Base-by-base conservation (phyloP, 495 filamentous ascomycete genomes). In the Penicillium cinerascens region DNA sequence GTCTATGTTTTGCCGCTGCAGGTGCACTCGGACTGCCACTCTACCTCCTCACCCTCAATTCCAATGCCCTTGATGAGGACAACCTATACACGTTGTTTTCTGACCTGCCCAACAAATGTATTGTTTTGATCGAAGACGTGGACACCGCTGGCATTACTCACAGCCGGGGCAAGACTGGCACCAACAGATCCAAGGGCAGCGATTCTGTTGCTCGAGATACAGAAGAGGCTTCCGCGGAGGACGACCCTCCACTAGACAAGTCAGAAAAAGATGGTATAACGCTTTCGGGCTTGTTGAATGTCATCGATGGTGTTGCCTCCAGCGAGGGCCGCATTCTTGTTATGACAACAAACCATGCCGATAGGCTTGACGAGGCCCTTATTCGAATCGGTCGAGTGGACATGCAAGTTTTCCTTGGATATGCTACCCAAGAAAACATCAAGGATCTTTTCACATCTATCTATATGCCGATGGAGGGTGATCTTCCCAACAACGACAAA, bases 311-410 rank as follows among this genome's bases (percentile, higher is more conserved):
- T 15, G 86, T 91, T n/a, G 84, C 86, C 7, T 83, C 82, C 1
- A 82, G 83, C 46, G 87, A 92, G 64, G 89, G 88, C 11, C 79
- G 87, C 5, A 81, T 92, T 16, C 77, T 92, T 8, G 86, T 93
- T 55, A 92, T 93, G 87, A 92, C 88, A 2, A 91, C 89, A 41
- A 93, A 93, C 59, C 85, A 90, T 59, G 59, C 82, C 0, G 86
- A 91, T 29, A 85, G 85, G 54, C 76, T 93, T 0, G 89, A 93
- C 57, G 74, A 82, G 35, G 88, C 89, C 0, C 76, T 93, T 3
- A 84, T 90, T 47, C 82, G 89, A 0, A 86, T 87, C 10, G 88
- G 89, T 0, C 80, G 89, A 15, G 84, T 93, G 8, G 89, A 93
- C 58, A 82, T 88, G 80, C 81, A 78, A 23, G 76, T 91, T 47